These are phyloP conservation scores for Anthoceros angustus DNA, from an alignment of 225 moss, liverwort and hornwort species.

Conservation along the genomic window DNA sequence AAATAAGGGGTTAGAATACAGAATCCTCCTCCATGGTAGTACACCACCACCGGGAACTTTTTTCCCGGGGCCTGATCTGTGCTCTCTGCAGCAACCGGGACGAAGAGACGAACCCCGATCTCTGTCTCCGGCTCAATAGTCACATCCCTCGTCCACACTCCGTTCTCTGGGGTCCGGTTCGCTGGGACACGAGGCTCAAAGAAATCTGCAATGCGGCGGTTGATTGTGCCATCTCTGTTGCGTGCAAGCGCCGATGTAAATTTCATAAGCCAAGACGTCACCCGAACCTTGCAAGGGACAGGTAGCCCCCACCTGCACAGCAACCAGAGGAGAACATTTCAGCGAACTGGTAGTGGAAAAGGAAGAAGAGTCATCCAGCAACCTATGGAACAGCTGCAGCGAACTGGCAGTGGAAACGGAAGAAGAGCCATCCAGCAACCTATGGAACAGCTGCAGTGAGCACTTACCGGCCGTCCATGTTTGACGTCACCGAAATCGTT, in stretches of 20 bases:
- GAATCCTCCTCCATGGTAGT: conserved; percentile 89
- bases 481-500: too few relatives aligned
- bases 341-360: too few relatives aligned
- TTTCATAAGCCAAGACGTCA: neutral
- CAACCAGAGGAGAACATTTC: too few relatives aligned
- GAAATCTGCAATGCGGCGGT: neutral
- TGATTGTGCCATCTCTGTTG: neutral
- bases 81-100: neutral
- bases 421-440: too few relatives aligned
- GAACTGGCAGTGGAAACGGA: too few relatives aligned
- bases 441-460: too few relatives aligned
- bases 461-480: too few relatives aligned
- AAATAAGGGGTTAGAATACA: conserved; percentile 45
- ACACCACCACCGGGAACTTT: conserved; percentile 43
- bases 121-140: conserved; percentile 4
- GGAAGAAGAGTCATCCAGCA: too few relatives aligned
- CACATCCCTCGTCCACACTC: conserved; percentile 6
- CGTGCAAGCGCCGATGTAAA: neutral
- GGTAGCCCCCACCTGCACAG: neutral
- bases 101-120: conserved; percentile 6
- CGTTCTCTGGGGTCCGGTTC: neutral
- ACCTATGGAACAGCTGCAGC: too few relatives aligned
- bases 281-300: neutral
- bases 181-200: neutral
- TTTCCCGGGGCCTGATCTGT: conserved; percentile 9